phyloP scores from a whole-genome alignment of 495 filamentous ascomycete species.

The Aspergillus diversus region DNA sequence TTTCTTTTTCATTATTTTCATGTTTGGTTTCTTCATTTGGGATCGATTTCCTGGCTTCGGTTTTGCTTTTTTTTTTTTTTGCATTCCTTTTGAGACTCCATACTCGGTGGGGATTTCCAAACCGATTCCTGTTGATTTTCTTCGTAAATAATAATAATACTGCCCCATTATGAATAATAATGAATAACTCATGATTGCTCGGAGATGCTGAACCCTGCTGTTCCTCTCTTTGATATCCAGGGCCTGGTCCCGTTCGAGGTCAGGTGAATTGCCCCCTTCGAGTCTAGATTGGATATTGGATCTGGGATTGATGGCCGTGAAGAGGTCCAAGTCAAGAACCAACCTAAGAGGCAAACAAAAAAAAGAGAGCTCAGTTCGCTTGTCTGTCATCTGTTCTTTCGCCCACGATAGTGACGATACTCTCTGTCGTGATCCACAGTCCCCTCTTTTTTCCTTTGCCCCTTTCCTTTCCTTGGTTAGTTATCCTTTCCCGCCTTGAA shows the following conservation, averaged over 20 bases:
- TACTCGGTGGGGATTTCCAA: background rate
- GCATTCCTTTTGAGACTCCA: too few relatives aligned
- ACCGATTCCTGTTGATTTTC: background rate
- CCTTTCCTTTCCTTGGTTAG: background rate
- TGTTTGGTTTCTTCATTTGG: background rate
- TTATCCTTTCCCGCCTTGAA: background rate
- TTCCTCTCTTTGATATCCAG: background rate
- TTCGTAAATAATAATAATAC: too few relatives aligned
- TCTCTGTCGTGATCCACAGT: background rate
- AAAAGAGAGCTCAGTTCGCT: background rate
- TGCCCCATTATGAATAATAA: too few relatives aligned
- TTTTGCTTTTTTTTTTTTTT: slow-evolving; percentile 3
- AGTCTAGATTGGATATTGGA: slow-evolving; percentile 8
- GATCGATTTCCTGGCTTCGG: background rate
- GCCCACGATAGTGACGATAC: background rate
- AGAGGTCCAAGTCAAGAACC: slow-evolving; percentile 1
- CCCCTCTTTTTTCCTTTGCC: background rate
- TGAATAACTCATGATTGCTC: too few relatives aligned
- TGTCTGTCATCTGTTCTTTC: slow-evolving; percentile 1
- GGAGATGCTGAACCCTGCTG: background rate
- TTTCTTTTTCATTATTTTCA: slow-evolving; percentile 1
- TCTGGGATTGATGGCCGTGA: background rate
- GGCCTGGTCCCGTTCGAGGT: background rate
- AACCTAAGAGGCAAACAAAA: background rate
- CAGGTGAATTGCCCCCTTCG: slow-evolving; percentile 14